Percentiles rank a stretch among this genome's conserved stretches.
These are phyloP conservation scores for Myxozyma monticola DNA, from an alignment of 805 yeast species.

Conservation along the genomic window DNA sequence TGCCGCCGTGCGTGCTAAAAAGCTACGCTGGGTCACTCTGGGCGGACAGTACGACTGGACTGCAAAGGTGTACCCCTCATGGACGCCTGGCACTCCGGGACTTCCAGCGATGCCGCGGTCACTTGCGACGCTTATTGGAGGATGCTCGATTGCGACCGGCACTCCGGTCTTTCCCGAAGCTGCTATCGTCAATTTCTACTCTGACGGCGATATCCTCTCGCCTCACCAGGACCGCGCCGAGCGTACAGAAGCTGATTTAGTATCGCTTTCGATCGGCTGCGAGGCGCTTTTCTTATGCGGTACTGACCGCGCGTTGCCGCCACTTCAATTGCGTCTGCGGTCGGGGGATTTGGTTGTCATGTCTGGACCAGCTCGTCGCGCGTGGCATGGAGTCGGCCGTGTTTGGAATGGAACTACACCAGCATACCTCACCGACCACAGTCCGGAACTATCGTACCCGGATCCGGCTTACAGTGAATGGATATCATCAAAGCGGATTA, in stretches of 20 bases:
- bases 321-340: conserved; percentile 40
- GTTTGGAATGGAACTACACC: conserved; percentile 43
- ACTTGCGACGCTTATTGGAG: conserved; percentile 21
- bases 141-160: not conserved
- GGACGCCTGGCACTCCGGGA: conserved; percentile 31
- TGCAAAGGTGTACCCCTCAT: conserved; percentile 44
- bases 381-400: conserved; percentile 47
- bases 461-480: conserved; percentile 33
- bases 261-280: conserved; percentile 45
- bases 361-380: conserved; percentile 44
- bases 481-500: conserved; percentile 42
- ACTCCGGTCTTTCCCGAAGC: conserved; percentile 38
- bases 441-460: not conserved
- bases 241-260: conserved; percentile 38
- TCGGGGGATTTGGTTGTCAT: conserved; percentile 46
- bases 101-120: conserved; percentile 32
- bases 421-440: conserved; percentile 21
- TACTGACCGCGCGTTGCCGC: conserved; percentile 28
- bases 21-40: conserved; percentile 49
- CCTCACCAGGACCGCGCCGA: conserved; percentile 50
- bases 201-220: conserved; percentile 46
- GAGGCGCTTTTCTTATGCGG: conserved; percentile 40
- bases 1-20: conserved; percentile 12
- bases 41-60: conserved; percentile 53
- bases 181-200: conserved; percentile 47